Evolutionary conservation across 441 rosid genomes (phyloP).

Genomic region (Arabidopsis hybrid): DNA sequence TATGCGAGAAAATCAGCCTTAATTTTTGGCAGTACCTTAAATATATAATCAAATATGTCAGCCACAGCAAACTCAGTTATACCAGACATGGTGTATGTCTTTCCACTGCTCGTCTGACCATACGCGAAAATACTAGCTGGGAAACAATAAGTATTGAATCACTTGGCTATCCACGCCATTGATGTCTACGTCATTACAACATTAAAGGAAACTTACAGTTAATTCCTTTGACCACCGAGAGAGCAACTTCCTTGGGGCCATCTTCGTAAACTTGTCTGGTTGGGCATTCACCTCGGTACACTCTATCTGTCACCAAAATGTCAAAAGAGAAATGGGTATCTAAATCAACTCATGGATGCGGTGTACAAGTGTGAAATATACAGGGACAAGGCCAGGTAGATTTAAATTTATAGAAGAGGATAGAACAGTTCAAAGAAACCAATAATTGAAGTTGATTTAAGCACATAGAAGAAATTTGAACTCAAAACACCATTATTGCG

Average conservation of each 20-base stretch:
- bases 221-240: conserved; percentile 87
- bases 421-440: not conserved
- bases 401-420: not conserved
- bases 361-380: conserved; percentile 17
- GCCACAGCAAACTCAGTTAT: conserved; percentile 80
- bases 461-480: conserved; percentile 17
- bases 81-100: conserved; percentile 90
- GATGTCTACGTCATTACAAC: not conserved
- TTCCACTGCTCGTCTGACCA: conserved; percentile 95
- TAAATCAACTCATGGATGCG: conserved; percentile 21
- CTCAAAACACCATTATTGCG: conserved; percentile 4
- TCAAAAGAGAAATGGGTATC: conserved; percentile 24
- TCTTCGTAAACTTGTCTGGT: conserved; percentile 85
- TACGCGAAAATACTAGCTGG: conserved; percentile 90
- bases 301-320: conserved; percentile 67
- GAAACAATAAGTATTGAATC: conserved; percentile 17
- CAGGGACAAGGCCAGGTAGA: conserved; percentile 3
- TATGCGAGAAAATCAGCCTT: not conserved
- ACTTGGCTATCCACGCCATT: conserved; percentile 26
- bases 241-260: conserved; percentile 87
- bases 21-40: conserved; percentile 54
- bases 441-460: not conserved
- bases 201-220: conserved; percentile 65
- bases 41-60: conserved; percentile 77
- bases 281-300: conserved; percentile 75